phyloP scores from a whole-genome alignment of 2,329 filamentous ascomycete genomes.

The Trichoderma cornu-damae region DNA sequence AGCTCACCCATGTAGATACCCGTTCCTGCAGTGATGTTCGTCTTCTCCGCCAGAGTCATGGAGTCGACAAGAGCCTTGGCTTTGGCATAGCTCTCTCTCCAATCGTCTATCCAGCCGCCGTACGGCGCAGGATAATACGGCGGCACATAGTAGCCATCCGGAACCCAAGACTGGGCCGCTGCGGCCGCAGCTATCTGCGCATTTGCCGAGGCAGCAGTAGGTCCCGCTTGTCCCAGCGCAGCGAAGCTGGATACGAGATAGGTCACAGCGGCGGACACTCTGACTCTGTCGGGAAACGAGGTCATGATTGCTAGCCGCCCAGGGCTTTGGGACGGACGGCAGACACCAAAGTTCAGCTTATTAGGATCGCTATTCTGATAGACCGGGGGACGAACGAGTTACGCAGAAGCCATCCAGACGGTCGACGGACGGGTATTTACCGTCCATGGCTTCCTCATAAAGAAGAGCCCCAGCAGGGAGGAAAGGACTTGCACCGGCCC shows the following conservation, averaged over 20 bases:
- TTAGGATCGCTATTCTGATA: too few relatives aligned
- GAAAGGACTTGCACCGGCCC: neutral
- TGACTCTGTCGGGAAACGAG: conserved; percentile 1
- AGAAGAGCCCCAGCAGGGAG: neutral
- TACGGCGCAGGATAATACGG: conserved; percentile 67
- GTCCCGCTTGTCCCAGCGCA: conserved; percentile 4
- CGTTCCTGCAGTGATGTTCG: conserved; percentile 67
- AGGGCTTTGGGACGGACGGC: neutral
- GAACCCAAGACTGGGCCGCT: conserved; percentile 9
- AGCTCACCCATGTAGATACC: conserved; percentile 63
- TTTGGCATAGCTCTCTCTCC: conserved; percentile 65
- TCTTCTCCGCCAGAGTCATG: conserved; percentile 78
- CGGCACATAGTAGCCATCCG: conserved; percentile 37
- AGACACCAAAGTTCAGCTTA: too few relatives aligned
- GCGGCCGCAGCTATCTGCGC: neutral
- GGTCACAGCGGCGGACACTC: conserved; percentile 7
- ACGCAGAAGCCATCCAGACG: neutral
- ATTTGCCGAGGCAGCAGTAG: neutral
- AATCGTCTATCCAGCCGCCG: conserved; percentile 65
- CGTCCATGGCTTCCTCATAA: conserved; percentile 2
- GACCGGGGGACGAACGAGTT: too few relatives aligned
- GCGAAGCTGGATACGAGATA: conserved; percentile 9
- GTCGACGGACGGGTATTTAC: conserved; percentile 1
- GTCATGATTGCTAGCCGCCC: neutral
- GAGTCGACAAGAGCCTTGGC: conserved; percentile 62